Evolutionary conservation across 441 rosid species (phyloP), one percentile per base, ranked within the genome.

Genomic region (Flueggea neowawraea): DNA sequence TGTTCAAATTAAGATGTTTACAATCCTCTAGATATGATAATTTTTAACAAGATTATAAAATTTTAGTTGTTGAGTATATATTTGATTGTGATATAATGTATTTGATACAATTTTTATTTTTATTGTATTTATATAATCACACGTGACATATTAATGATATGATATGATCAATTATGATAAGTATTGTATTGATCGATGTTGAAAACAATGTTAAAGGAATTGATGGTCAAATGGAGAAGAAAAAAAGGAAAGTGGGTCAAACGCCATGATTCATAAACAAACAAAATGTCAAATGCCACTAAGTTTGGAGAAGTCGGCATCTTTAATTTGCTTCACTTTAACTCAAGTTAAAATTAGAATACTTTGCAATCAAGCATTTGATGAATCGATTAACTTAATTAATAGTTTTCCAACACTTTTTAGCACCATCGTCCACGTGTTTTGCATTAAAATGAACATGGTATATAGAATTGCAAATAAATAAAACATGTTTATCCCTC

Each of bases 391-490:
- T 22, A 22, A 45, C 12, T 52, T 64, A 16, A 54, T 53, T 55
- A 43, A 9, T n/a, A 16, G 55, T 63, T 70, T 16, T 58, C 13
- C 39, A 48, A 28, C 58, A 50, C 58, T 65, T 73, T 73, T 48
- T 12, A 57, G 73, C 43, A 14, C 58, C 51, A 61, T 73, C 76
- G 39, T 65, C 76, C 79, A 65, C 77, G 74, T 77, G 84, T 73
- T 53, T 57, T 57, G 70, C 62, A 75, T 50, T 48, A 43, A 6
- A 43, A 43, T 6, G 10, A 1, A 6, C 45, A 22, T 22, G 28
- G 28, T 43, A 43, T 1, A 0, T 11, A 43, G 10, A 6, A 43
- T 6, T 43, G 45, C 12, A 49, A 9, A 60, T 55, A 52, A 63
- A 62, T 16, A 51, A 59, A 55, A 31, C 3, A 63, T 31, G 57